Evolutionary conservation across 1,284 basidiomycete species (phyloP).

Genomic region (Trichosporon coremiiforme): DNA sequence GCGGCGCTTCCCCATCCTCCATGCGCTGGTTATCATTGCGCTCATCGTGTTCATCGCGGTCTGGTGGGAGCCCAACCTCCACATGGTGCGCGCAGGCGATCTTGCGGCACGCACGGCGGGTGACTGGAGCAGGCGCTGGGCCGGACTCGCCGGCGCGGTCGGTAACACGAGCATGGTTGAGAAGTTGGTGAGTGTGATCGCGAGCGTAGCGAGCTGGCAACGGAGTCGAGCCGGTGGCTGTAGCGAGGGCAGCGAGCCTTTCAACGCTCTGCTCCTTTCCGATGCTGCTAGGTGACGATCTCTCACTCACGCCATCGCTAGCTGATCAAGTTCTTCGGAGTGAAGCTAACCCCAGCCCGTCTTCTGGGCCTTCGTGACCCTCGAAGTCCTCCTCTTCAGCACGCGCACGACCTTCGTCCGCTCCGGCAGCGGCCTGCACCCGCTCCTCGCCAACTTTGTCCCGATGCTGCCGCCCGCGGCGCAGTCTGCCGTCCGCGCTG

Average conservation of each 20-base stretch:
- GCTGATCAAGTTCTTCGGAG: no score
- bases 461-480: slow-evolving; percentile 53
- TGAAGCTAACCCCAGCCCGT: slow-evolving; percentile 47
- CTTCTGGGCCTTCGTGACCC: slow-evolving; percentile 55
- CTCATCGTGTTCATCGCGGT: slow-evolving; percentile 46
- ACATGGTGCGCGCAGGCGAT: slow-evolving; percentile 23
- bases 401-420: slow-evolving; percentile 51
- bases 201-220: not conserved
- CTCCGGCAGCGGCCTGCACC: slow-evolving; percentile 51
- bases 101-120: not conserved
- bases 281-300: no score
- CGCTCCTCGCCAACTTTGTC: slow-evolving; percentile 51
- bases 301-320: no score
- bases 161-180: slow-evolving; percentile 22
- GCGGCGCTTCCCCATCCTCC: slow-evolving; percentile 48
- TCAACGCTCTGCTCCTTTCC: no score
- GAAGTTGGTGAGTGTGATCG: slow-evolving; percentile 30
- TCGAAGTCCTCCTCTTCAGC: slow-evolving; percentile 55
- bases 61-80: slow-evolving; percentile 55
- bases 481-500: slow-evolving; percentile 45
- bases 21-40: slow-evolving; percentile 43
- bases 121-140: slow-evolving; percentile 28
- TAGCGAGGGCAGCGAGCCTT: no score
- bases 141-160: slow-evolving; percentile 24
- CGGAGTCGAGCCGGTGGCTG: no score